Evolutionary conservation across 306 rosid species (phyloP).

Genomic region (Lathyrus tuberosus): DNA sequence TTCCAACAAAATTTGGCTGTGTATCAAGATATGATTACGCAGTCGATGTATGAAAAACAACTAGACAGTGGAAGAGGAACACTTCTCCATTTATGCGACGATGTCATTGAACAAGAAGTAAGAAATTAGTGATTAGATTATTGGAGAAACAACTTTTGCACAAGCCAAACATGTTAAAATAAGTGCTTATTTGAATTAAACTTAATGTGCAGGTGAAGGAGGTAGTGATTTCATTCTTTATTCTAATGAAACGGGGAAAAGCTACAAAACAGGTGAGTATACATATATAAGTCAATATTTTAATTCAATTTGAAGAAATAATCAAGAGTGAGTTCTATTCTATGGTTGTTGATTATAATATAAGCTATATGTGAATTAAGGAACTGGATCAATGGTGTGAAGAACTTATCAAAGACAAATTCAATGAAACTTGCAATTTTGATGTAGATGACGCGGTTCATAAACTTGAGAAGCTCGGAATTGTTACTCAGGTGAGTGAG

Average conservation of each 20-base stretch:
- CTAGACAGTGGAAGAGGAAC: slow-evolving; percentile 90
- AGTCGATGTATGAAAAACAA: slow-evolving; percentile 91
- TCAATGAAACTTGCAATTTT: slow-evolving; percentile 64
- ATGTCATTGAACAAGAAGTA: slow-evolving; percentile 96
- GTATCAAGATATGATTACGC: slow-evolving; percentile 87
- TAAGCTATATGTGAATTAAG: slow-evolving; percentile 48
- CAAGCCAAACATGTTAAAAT: neutral
- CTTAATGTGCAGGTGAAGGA: slow-evolving; percentile 71
- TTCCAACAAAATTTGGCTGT: slow-evolving; percentile 80
- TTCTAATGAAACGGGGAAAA: slow-evolving; percentile 92
- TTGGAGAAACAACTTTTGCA: neutral
- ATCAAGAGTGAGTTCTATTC: slow-evolving; percentile 2
- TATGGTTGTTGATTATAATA: neutral
- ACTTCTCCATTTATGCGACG: slow-evolving; percentile 94
- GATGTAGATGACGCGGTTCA: slow-evolving; percentile 89
- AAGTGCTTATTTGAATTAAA: neutral
- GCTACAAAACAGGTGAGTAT: slow-evolving; percentile 67
- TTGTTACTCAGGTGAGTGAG: slow-evolving; percentile 71
- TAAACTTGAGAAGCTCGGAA: slow-evolving; percentile 82
- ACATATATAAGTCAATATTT: too few species aligned
- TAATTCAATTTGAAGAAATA: too few species aligned
- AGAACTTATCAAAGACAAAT: slow-evolving; percentile 77
- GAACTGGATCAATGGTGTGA: slow-evolving; percentile 83
- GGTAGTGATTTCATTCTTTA: slow-evolving; percentile 76
- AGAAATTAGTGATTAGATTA: neutral